Evolutionary conservation across 2,329 filamentous ascomycete species (phyloP), one percentile per base, ranked within the genome.

Genomic region (Nothophoma quercina): DNA sequence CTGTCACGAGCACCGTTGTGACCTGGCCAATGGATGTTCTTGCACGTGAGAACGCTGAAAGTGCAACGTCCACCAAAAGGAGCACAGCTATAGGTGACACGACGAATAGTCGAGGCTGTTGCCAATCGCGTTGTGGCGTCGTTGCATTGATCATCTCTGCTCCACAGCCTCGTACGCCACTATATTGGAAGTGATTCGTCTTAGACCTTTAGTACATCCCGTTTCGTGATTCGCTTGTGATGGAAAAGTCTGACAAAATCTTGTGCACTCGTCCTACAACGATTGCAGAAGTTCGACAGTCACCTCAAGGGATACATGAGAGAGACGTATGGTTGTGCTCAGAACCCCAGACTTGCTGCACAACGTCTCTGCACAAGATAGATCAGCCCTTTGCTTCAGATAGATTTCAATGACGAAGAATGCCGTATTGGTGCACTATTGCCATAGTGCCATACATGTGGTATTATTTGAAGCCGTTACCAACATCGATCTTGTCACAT

Each of bases 111-210:
- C 34, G 34, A 15, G 52, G 28, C 39, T 35, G 43, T 36, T 40
- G 42, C 42, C 48, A 47, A 52, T 59, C 50, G 48, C 47, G 42
- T 51, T 50, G 51, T 57, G 53, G 51, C 49, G 34, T 41, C 21
- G 56, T 46, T 53, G 43, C 39, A 51, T 54, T 45, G 39, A 40
- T 35, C 45, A 32, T 35, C 42, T 26, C 28, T 45, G 35, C 42
- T 51, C 35, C 18, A 45, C 36, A 44, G 42, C 25, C 22, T 30
- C 23, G 40, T 52, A 36, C 45, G 53, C 45, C 53, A 56, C 56
- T 49, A 51, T 51, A 59, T 51, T 28, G 51, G 16, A 55, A 41
- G 19, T 32, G 22, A 45, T 45, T 55, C 34, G 51, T 41, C 35
- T 49, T n/a, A 36, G 16, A 40, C 9, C 28, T 19, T 10, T 44